phyloP scores from a whole-genome alignment of 352 stramenopile species.

The Globisporangium camurandrum region DNA sequence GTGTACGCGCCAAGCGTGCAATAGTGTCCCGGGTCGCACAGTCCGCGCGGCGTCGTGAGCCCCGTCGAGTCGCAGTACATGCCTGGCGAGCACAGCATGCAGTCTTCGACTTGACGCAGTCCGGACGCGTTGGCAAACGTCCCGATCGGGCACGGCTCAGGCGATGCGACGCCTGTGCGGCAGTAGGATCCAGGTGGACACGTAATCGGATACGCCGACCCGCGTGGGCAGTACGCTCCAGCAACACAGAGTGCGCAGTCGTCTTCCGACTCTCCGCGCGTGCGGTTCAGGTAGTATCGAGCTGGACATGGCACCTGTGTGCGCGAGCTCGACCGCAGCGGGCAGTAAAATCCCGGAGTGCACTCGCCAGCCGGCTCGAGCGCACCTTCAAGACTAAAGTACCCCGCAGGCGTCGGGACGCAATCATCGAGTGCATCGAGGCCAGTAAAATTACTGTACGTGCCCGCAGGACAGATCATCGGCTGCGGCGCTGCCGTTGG shows the following conservation, averaged over 20 bases:
- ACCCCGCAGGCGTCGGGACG: constrained; percentile 60
- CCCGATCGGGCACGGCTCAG: constrained; percentile 85
- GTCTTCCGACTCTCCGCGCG: constrained; percentile 47
- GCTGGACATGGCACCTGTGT: constrained; percentile 73
- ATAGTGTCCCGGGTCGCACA: constrained; percentile 89
- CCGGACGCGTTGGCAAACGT: constrained; percentile 82
- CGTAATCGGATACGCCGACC: constrained; percentile 42
- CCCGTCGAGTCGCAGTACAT: constrained; percentile 88
- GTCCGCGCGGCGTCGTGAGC: constrained; percentile 59
- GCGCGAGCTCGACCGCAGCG: constrained; percentile 46
- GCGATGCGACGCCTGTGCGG: constrained; percentile 59
- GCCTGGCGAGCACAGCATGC: constrained; percentile 78
- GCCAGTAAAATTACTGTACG: constrained; percentile 76
- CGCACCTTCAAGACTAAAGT: constrained; percentile 55
- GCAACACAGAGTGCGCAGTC: constrained; percentile 70
- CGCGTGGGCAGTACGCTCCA: constrained; percentile 58
- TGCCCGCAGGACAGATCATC: constrained; percentile 76
- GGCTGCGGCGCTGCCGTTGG: constrained; percentile 53
- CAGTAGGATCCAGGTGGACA: constrained; percentile 87
- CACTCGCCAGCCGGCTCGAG: constrained; percentile 53
- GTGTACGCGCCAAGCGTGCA: constrained; percentile 86
- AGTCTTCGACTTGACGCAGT: constrained; percentile 79
- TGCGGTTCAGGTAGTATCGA: constrained; percentile 68
- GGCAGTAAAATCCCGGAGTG: constrained; percentile 82
- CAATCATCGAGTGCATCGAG: constrained; percentile 70